A percentile compares a stretch with the other conserved stretches of the same genome.
Evolutionary conservation across 1,139 yeast species (phyloP).

Genomic region (Debaryomyces coudertii): DNA sequence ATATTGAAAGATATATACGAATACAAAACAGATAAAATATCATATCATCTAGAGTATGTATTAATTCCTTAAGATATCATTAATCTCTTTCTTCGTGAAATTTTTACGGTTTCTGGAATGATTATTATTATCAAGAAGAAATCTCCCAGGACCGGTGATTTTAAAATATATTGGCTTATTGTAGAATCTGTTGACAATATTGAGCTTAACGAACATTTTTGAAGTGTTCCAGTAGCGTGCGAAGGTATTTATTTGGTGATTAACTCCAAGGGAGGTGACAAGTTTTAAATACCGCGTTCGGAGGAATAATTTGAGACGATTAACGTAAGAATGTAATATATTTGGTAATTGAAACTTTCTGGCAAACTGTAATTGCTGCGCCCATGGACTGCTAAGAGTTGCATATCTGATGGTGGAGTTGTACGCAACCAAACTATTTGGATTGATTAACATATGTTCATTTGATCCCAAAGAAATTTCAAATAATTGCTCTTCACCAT

Average conservation of each 20-base stretch:
- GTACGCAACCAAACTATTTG: constrained; percentile 40
- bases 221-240: constrained; percentile 11
- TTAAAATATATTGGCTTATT: constrained; percentile 27
- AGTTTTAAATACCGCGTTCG: background rate
- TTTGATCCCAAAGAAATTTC: constrained; percentile 31
- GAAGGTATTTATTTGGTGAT: background rate
- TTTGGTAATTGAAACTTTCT: background rate
- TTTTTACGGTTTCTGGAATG: constrained; percentile 18
- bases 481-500: constrained; percentile 38
- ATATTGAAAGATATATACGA: background rate
- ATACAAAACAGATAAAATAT: background rate
- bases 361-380: background rate
- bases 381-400: constrained; percentile 1
- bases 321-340: background rate
- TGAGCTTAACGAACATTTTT: constrained; percentile 14
- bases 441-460: constrained; percentile 40
- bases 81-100: constrained; percentile 29
- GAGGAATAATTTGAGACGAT: background rate
- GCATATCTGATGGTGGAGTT: constrained; percentile 3
- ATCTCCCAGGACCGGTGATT: constrained; percentile 30
- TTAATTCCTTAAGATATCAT: constrained; percentile 13
- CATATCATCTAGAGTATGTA: background rate
- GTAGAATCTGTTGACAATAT: constrained; percentile 16
- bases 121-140: constrained; percentile 25
- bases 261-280: background rate